Evolutionary conservation across 2,329 filamentous ascomycete species (phyloP).

Genomic region (Escovopsis sp.): DNA sequence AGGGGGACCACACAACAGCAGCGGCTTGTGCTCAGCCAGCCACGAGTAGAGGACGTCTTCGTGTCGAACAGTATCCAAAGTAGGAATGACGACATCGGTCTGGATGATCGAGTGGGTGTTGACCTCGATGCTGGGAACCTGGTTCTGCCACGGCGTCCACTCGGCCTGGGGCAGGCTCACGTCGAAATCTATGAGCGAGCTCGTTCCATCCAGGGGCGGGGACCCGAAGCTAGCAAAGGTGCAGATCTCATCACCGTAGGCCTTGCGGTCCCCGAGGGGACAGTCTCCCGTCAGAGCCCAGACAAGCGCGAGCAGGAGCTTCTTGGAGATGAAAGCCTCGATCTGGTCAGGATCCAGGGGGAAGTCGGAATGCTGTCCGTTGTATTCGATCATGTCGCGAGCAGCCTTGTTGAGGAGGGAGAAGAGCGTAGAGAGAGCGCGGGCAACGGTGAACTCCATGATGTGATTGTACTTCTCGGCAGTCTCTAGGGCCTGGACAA

Average conservation of each 20-base stretch:
- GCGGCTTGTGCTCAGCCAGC: conserved; percentile 95
- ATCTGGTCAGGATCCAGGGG: conserved; percentile 80
- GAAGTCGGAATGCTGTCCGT: conserved; percentile 86
- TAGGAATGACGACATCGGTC: conserved; percentile 97
- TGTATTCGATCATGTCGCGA: conserved; percentile 88
- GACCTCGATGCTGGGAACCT: conserved; percentile 88
- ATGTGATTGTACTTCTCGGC: conserved; percentile 81
- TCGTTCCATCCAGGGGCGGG: conserved; percentile 60
- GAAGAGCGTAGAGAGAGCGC: conserved; percentile 84
- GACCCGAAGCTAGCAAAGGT: conserved; percentile 75
- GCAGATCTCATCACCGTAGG: conserved; percentile 73
- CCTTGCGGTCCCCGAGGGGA: conserved; percentile 71
- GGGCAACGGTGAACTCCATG: conserved; percentile 92
- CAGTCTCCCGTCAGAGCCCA: conserved; percentile 97
- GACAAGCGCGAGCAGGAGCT: conserved; percentile 78
- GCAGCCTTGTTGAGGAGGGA: conserved; percentile 91
- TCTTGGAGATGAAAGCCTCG: conserved; percentile 83
- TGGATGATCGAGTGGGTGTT: conserved; percentile 97
- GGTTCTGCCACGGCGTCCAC: conserved; percentile 87
- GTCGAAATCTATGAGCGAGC: conserved; percentile 91
- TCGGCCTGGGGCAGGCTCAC: conserved; percentile 74
- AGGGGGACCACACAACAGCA: conserved; percentile 90
- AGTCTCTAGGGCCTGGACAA: conserved; percentile 60
- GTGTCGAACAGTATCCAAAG: conserved; percentile 89
- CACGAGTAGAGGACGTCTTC: conserved; percentile 99